Percentiles rank a stretch among this genome's conserved stretches.
Conservation (phyloP, 495 filamentous ascomycete genomes). For the Schizothecium vesticola region DNA sequence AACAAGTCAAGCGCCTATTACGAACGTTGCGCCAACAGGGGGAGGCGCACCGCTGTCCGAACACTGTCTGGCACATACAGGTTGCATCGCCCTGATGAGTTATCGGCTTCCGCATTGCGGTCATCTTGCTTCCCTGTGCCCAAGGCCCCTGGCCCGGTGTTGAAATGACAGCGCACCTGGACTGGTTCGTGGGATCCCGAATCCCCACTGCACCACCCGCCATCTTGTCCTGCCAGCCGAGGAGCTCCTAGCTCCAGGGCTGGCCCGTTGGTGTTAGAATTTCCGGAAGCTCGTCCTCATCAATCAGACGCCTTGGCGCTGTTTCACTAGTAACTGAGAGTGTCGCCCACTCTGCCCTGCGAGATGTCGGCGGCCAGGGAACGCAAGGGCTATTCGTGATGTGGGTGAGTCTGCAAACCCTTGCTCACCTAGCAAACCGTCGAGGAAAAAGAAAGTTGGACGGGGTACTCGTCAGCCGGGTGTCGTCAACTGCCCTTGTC, state of each 20-base stretch:
- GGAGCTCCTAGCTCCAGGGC: background rate
- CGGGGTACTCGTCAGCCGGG: background rate
- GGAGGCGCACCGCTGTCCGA: background rate
- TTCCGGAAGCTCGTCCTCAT: background rate
- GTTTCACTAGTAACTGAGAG: background rate
- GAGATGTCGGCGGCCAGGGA: slow-evolving; percentile 18
- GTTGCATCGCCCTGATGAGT: background rate
- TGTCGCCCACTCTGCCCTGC: slow-evolving; percentile 14
- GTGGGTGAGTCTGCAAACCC: background rate
- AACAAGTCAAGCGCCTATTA: background rate
- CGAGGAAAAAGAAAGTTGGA: slow-evolving; percentile 7
- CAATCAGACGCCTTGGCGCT: slow-evolving; percentile 14
- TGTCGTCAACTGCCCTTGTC: slow-evolving; percentile 11
- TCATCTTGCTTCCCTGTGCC: background rate
- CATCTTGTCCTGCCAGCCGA: background rate
- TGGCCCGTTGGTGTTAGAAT: background rate
- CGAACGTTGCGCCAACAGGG: background rate
- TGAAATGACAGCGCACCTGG: background rate
- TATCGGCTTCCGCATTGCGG: background rate
- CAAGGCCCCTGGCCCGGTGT: background rate
- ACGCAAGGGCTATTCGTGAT: slow-evolving; percentile 13
- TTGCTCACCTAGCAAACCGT: slow-evolving; percentile 3
- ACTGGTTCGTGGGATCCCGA: background rate
- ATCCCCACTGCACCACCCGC: background rate
- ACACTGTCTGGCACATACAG: background rate